Percentiles rank a stretch among this genome's conserved stretches.
Conservation (phyloP, 345 rosid species). For the Rhodamnia argentea region DNA sequence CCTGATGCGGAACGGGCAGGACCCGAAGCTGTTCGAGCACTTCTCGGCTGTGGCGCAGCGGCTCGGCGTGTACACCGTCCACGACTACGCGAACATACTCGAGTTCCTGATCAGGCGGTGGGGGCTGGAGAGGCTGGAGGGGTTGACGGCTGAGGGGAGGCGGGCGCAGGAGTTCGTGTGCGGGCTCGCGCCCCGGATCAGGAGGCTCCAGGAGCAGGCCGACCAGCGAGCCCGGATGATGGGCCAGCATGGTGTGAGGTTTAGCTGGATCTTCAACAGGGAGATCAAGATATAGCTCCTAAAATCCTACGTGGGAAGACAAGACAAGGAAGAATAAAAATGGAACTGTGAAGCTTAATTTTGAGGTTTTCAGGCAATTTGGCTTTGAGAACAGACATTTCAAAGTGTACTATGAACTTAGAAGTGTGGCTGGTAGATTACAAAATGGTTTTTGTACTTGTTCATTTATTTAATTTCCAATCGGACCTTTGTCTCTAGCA, state of each 20-base stretch:
- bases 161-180: slow-evolving; percentile 49
- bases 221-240: slow-evolving; percentile 42
- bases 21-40: slow-evolving; percentile 45
- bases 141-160: slow-evolving; percentile 44
- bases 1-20: slow-evolving; percentile 52
- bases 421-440: not conserved
- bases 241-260: slow-evolving; percentile 21
- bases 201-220: slow-evolving; percentile 50
- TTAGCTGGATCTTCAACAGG: slow-evolving; percentile 64
- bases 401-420: not conserved
- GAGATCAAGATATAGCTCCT: not conserved
- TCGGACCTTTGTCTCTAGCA: not conserved
- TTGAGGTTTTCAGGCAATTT: not conserved
- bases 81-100: slow-evolving; percentile 58
- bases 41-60: slow-evolving; percentile 62
- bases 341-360: not conserved
- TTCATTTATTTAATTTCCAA: not conserved
- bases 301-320: not conserved
- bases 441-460: not conserved
- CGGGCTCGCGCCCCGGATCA: slow-evolving; percentile 44
- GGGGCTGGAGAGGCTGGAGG: slow-evolving; percentile 52
- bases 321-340: not conserved
- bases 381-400: not conserved
- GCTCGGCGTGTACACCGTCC: slow-evolving; percentile 52
- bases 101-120: slow-evolving; percentile 55